Conservation (phyloP, 1,284 basidiomycete species). For the Kwoniella shivajii region DNA sequence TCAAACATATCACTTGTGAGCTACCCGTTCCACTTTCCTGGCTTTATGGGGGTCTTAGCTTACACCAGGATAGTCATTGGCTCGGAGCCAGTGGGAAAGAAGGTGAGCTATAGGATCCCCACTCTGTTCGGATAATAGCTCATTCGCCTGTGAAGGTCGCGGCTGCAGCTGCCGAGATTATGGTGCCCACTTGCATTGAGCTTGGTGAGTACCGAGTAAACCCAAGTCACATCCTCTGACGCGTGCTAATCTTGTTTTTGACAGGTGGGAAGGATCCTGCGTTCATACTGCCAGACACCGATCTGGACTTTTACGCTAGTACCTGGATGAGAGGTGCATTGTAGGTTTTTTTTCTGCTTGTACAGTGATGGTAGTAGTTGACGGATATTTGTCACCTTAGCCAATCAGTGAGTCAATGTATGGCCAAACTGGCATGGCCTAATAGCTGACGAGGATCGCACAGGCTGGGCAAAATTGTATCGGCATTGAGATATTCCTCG, state of each 20-base stretch:
- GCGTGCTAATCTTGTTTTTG: too few species aligned
- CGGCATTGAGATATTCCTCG: slow-evolving; percentile 89
- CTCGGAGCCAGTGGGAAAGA: slow-evolving; percentile 82
- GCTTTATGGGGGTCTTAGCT: not conserved
- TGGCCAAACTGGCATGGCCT: not conserved
- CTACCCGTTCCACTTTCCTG: not conserved
- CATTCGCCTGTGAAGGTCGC: slow-evolving; percentile 62
- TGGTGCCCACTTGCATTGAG: slow-evolving; percentile 88
- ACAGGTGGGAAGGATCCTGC: slow-evolving; percentile 64
- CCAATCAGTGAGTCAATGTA: slow-evolving; percentile 26
- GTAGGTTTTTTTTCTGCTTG: slow-evolving; percentile 58
- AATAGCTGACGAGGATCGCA: not conserved
- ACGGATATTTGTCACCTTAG: slow-evolving; percentile 8
- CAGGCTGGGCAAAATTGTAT: slow-evolving; percentile 89
- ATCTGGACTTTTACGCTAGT: slow-evolving; percentile 56
- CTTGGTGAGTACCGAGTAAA: too few species aligned
- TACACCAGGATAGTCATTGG: slow-evolving; percentile 70
- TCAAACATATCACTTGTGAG: slow-evolving; percentile 65
- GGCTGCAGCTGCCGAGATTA: slow-evolving; percentile 74
- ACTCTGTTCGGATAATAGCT: not conserved
- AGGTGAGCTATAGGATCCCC: slow-evolving; percentile 59
- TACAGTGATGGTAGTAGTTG: not conserved
- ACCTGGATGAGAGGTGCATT: slow-evolving; percentile 80
- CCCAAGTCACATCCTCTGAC: too few species aligned
- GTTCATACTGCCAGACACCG: slow-evolving; percentile 57